Evolutionary conservation across 345 rosid genomes (phyloP).

Genomic region (Euphorbia lathyris): DNA sequence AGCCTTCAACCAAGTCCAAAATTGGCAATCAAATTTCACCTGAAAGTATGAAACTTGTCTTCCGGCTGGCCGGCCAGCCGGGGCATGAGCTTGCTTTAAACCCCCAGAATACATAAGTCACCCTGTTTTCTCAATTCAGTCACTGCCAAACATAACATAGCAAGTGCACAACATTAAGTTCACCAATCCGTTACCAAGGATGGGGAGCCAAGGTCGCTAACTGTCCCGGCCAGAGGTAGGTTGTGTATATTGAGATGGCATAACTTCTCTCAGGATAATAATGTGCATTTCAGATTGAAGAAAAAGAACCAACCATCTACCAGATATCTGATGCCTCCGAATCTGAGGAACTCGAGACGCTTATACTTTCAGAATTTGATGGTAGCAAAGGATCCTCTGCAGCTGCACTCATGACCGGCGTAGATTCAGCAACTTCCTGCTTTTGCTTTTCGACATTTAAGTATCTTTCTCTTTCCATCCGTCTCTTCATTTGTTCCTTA

Average conservation of each 20-base stretch:
- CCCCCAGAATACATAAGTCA: too few relatives aligned
- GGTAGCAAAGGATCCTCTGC: not conserved
- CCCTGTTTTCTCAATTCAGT: too few relatives aligned
- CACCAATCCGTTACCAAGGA: too few relatives aligned
- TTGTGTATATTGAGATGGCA: constrained; percentile 1
- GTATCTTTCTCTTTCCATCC: constrained; percentile 16
- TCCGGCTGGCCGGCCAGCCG: too few relatives aligned
- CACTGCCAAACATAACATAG: too few relatives aligned
- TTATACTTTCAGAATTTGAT: constrained; percentile 22
- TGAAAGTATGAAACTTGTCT: too few relatives aligned
- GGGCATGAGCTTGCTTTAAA: too few relatives aligned
- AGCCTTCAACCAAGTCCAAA: too few relatives aligned
- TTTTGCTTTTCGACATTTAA: constrained; percentile 12
- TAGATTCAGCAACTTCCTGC: constrained; percentile 16
- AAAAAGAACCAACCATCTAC: not conserved
- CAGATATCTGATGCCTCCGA: constrained; percentile 14
- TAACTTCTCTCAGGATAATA: not conserved
- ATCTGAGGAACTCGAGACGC: constrained; percentile 38
- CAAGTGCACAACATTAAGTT: too few relatives aligned
- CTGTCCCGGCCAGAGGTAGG: not conserved
- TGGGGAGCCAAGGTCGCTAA: not conserved
- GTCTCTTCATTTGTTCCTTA: constrained; percentile 34
- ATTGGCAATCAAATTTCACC: too few relatives aligned
- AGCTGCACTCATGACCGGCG: constrained; percentile 1
- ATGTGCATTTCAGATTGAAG: not conserved